Conservation (phyloP, 169 alveolate species). For the Plasmodium gaboni region DNA sequence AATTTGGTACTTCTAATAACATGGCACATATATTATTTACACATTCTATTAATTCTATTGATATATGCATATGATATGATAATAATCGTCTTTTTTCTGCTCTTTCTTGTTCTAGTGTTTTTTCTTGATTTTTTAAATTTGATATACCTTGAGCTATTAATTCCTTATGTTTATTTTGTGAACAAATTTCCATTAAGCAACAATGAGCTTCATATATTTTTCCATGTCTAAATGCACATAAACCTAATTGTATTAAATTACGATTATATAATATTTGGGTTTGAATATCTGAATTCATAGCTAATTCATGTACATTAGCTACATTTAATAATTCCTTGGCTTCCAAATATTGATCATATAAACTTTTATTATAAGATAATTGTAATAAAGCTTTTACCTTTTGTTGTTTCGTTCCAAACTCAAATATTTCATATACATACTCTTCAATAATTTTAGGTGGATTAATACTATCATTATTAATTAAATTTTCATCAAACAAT, state of each 20-base stretch:
- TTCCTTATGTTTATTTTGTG: constrained; percentile 95
- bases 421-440: constrained; percentile 84
- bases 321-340: constrained; percentile 91
- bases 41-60: constrained; percentile 94
- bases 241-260: constrained; percentile 95
- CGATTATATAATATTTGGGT: constrained; percentile 96
- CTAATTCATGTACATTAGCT: constrained; percentile 91
- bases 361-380: constrained; percentile 90
- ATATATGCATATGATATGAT: constrained; percentile 98
- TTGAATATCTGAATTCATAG: constrained; percentile 90
- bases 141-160: constrained; percentile 95
- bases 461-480: neutral
- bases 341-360: constrained; percentile 91
- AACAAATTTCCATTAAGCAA: constrained; percentile 93
- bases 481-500: neutral
- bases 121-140: constrained; percentile 91
- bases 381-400: constrained; percentile 90
- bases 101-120: constrained; percentile 95
- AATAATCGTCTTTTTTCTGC: constrained; percentile 96
- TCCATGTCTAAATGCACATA: constrained; percentile 97
- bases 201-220: constrained; percentile 93
- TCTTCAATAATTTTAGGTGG: constrained; percentile 77
- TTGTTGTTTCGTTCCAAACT: constrained; percentile 87
- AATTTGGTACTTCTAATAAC: constrained; percentile 93
- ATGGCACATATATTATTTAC: constrained; percentile 94